Conservation (phyloP, 2,329 filamentous ascomycete species). For the Fusarium xylarioides region DNA sequence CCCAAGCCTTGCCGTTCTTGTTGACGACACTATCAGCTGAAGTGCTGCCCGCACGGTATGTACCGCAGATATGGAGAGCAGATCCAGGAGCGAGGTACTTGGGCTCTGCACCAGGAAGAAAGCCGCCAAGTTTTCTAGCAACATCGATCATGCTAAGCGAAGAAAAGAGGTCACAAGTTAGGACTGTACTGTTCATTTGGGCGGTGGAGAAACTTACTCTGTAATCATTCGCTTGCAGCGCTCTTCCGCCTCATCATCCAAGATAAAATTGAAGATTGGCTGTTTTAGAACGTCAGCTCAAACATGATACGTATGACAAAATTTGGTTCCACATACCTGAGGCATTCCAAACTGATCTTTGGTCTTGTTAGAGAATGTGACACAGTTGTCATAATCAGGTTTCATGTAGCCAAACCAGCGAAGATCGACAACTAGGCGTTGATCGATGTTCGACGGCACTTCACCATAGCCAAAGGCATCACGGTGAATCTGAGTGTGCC, state of each 20-base stretch:
- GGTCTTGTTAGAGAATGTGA: neutral
- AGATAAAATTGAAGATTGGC: neutral
- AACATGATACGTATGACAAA: accelerated
- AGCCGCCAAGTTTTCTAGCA: neutral
- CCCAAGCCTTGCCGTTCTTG: neutral
- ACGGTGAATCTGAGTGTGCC: slow-evolving; percentile 2
- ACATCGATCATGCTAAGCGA: neutral
- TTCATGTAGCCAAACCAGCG: slow-evolving; percentile 14
- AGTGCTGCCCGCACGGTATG: neutral
- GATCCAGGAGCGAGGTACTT: slow-evolving; percentile 2
- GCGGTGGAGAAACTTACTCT: neutral
- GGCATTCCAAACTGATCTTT: neutral
- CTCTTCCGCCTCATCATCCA: neutral
- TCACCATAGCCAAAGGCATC: slow-evolving; percentile 7
- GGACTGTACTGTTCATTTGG: neutral
- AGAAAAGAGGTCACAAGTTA: neutral
- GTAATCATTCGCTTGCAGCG: neutral
- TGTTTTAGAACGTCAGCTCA: neutral
- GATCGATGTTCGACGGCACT: neutral
- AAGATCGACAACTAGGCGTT: neutral
- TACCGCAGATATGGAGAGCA: slow-evolving; percentile 1
- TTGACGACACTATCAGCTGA: neutral
- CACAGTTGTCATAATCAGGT: neutral
- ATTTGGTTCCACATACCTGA: neutral
- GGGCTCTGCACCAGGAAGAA: neutral